Base-by-base conservation (phyloP, 257 asterid genomes). In the Henckelia pumila region DNA sequence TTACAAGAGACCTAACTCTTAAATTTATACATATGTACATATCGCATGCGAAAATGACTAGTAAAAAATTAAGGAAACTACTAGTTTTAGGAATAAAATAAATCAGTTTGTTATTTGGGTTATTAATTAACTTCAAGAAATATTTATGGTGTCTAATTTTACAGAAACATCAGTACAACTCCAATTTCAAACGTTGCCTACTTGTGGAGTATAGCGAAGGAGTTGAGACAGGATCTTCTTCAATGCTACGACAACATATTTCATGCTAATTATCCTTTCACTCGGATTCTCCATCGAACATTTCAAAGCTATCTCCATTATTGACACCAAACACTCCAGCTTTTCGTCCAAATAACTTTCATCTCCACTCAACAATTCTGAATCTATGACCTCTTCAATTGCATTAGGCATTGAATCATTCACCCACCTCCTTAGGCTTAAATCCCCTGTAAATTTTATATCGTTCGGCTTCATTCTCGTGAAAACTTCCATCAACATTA, bases 401-500 rank as follows among this genome's bases (percentile, higher is more conserved):
- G 26, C 66, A 32, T 68, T 32, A 1, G 68, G 74, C 35, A 78
- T 2, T 0, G 62, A 47, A 20, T 20, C 20, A 24, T 74, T 32
- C 35, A 63, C 70, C 64, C 52, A 61, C 1, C 32, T 52, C 56
- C 63, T 70, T 33, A 78, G 70, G 60, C 8, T 74, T 2, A 74
- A 19, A 17, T 74, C 59, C 20, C 68, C 77, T 1, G 20, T 0
- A 55, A 74, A 76, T 25, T 19, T 58, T 50, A 59, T 21, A 32
- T 75, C 70, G 3, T 29, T 66, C 10, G 82, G 80, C 50, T 66
- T 77, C 13, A 19, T 66, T 52, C 67, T 65, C 1, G 68, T 69
- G 13, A 77, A 81, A 6, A 71, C 73, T 72, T 77, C 71, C 75
- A 77, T 71, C 69, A 77, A 2, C 69, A 81, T 58, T 0, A 69